These are phyloP conservation scores for Zostera marina DNA, from an alignment of 116 monocot genomes.

Conservation along the genomic window DNA sequence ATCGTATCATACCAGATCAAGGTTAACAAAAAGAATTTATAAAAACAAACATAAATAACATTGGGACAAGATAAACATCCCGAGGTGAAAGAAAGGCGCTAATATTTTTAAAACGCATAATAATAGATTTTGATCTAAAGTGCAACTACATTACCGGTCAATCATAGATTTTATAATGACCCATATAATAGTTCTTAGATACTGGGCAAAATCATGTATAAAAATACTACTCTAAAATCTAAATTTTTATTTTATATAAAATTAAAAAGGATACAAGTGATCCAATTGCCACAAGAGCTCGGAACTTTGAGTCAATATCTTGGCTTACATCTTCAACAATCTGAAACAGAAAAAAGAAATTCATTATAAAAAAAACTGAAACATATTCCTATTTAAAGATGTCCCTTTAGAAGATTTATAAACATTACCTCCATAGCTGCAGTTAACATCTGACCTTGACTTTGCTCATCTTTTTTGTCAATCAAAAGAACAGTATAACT, in stretches of 20 bases:
- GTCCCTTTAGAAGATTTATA: neutral
- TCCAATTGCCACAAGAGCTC: slow-evolving; percentile 86
- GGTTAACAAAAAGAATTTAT: slow-evolving; percentile 8
- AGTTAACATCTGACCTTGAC: slow-evolving; percentile 81
- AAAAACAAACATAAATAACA: neutral
- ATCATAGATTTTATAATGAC: no score
- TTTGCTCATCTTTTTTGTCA: slow-evolving; percentile 54
- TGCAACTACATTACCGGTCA: no score
- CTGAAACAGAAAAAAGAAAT: slow-evolving; percentile 18
- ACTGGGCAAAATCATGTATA: no score
- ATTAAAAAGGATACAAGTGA: slow-evolving; percentile 81
- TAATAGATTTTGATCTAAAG: no score
- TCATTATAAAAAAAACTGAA: neutral
- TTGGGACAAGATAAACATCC: no score
- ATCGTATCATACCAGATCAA: slow-evolving; percentile 14
- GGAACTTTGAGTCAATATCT: slow-evolving; percentile 70
- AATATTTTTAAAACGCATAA: no score
- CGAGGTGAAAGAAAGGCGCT: no score
- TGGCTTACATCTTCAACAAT: slow-evolving; percentile 74
- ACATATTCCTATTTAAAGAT: neutral
- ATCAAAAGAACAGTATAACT: slow-evolving; percentile 77
- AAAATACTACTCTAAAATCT: neutral
- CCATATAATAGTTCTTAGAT: no score
- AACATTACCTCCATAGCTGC: slow-evolving; percentile 71
- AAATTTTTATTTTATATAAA: neutral